A percentile compares a stretch with the other conserved stretches of the same genome.
Conservation (phyloP, 2,329 filamentous ascomycete genomes). For the Pseudogymnoascus sp. region DNA sequence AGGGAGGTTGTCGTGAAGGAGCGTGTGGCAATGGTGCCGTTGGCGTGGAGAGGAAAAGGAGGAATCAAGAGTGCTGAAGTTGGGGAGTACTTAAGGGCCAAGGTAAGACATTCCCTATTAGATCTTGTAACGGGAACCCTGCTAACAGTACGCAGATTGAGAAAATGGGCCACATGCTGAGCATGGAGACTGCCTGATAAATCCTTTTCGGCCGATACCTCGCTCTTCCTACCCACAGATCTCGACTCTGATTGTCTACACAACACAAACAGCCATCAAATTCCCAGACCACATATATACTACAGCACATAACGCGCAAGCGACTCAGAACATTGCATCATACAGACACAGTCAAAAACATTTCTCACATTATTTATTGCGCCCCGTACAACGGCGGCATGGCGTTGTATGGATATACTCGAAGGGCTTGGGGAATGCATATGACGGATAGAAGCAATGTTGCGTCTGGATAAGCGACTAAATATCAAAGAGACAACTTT, state of each 20-base stretch:
- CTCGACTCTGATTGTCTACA: neutral
- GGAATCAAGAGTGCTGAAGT: constrained; percentile 84
- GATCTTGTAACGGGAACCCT: neutral
- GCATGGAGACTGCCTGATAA: constrained; percentile 1
- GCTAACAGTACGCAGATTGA: constrained; percentile 50
- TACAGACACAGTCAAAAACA: neutral
- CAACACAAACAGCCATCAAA: neutral
- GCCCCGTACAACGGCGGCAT: neutral
- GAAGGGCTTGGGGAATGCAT: neutral
- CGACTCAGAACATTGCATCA: neutral
- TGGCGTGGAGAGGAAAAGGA: constrained; percentile 80
- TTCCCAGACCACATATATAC: neutral
- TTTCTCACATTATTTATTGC: neutral
- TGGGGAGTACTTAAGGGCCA: constrained; percentile 88
- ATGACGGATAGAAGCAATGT: neutral
- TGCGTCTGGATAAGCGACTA: constrained; percentile 7
- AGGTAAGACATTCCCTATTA: constrained; percentile 48
- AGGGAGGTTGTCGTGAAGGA: constrained; percentile 82
- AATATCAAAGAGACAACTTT: neutral
- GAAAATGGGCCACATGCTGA: constrained; percentile 75
- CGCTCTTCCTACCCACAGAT: neutral
- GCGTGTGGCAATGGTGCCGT: constrained; percentile 86
- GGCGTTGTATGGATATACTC: neutral
- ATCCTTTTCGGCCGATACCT: neutral
- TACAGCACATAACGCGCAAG: neutral